Conservation (phyloP, 768 basidiomycete genomes). For the Polyporus arcularius region DNA sequence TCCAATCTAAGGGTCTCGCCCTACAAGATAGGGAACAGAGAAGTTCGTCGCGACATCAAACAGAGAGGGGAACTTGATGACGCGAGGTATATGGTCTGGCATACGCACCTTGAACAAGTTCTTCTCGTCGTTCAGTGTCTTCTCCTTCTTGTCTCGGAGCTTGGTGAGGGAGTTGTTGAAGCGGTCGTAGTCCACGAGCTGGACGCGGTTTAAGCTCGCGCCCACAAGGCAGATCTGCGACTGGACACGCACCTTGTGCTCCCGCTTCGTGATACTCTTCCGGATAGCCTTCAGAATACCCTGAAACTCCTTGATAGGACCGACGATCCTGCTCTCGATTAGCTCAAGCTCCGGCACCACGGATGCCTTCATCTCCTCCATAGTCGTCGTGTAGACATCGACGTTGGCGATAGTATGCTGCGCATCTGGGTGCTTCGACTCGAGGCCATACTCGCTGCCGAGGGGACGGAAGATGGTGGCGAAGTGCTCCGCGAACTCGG, state of each 20-base stretch:
- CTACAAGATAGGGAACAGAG: too few relatives aligned
- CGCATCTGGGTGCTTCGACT: slow-evolving; percentile 76
- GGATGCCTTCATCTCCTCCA: slow-evolving; percentile 81
- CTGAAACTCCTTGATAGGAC: slow-evolving; percentile 88
- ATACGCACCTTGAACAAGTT: slow-evolving; percentile 85
- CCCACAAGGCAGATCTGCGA: neutral
- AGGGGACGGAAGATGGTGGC: slow-evolving; percentile 64
- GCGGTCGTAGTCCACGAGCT: slow-evolving; percentile 93
- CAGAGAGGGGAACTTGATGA: neutral
- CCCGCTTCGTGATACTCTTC: slow-evolving; percentile 94
- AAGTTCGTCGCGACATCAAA: too few relatives aligned
- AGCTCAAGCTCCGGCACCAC: slow-evolving; percentile 91
- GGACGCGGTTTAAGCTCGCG: neutral
- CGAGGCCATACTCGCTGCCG: slow-evolving; percentile 75
- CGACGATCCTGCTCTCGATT: slow-evolving; percentile 82
- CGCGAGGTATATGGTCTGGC: neutral
- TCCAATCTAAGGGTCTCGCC: too few relatives aligned
- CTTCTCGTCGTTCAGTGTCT: slow-evolving; percentile 94
- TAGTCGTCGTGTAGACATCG: slow-evolving; percentile 64
- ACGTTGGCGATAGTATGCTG: slow-evolving; percentile 79
- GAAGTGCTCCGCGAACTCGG: slow-evolving; percentile 66
- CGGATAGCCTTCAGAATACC: slow-evolving; percentile 83
- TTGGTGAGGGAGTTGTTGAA: slow-evolving; percentile 96
- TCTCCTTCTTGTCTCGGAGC: slow-evolving; percentile 97
- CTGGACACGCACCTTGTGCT: slow-evolving; percentile 75